Base-by-base conservation (phyloP, 768 basidiomycete genomes). In the Lactifluus volemus region DNA sequence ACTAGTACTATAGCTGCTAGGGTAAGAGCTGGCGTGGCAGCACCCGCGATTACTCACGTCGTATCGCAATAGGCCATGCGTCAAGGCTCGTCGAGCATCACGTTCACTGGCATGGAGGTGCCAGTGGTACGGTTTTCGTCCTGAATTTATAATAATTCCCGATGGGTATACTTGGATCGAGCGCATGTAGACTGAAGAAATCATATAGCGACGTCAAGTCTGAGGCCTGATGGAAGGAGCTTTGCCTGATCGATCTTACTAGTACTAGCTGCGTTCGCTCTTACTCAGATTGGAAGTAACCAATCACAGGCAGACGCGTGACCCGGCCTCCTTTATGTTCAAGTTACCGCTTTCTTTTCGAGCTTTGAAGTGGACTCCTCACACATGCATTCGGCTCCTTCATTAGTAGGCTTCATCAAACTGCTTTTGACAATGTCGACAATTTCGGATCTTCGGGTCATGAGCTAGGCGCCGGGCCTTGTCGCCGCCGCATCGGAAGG, bases 391-490 rank as follows among this genome's bases (percentile, higher is more conserved):
- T 25, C 44, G 5, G 17, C 15, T 3, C 41, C 14, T 42, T 6
- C 41, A 42, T 60, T 34, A 5, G 1, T 34, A 25, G 25, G 25
- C 32, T 34, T 34, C 32, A 34, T 34, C 32, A 34, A 34, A 34
- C 4, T 4, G 32, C 5, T 94, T 91, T 93, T 82, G 68, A 77
- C 84, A 93, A 93, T 25, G 25, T 83, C 56, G 81, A 84, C n/a
- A 80, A 80, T 65, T 72, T 95, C 38, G 93, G 95, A 70, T 97
- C 96, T 69, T 79, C 82, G 32, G 89, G 92, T 34, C 78, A 74
- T 25, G 25, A 25, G 2, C 25, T 25, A 34, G 32, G 32, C 9
- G 5, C 32, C 32, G 25, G 25, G 25, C 32, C 32, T 9, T 2
- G 32, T 34, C 9, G 62, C 79, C 74, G 5, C 80, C 38, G 9